These are phyloP conservation scores for Neonectria sp. DNA, from an alignment of 2,329 filamentous ascomycete genomes.

Conservation along the genomic window DNA sequence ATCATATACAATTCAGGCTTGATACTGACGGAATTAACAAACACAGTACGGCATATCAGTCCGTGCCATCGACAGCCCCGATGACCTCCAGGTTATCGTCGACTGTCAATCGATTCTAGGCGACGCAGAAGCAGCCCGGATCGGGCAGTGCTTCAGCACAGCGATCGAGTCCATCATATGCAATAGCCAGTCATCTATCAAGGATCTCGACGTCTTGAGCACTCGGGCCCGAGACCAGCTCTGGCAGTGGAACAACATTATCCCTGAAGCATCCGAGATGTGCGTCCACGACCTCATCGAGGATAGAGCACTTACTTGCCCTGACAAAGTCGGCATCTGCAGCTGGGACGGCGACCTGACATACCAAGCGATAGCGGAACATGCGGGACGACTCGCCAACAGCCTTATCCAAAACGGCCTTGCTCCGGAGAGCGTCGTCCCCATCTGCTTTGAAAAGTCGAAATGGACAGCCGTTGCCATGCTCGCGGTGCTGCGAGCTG, in stretches of 20 bases:
- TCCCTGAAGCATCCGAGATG: conserved; percentile 33
- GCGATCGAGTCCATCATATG: too few relatives aligned
- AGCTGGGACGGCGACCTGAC: conserved; percentile 52
- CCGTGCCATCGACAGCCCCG: too few relatives aligned
- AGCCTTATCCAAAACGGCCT: conserved; percentile 51
- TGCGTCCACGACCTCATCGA: conserved; percentile 36
- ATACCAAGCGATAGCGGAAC: conserved; percentile 56
- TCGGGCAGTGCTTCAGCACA: too few relatives aligned
- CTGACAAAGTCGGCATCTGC: conserved; percentile 35
- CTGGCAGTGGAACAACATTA: conserved; percentile 26
- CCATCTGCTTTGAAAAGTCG: conserved; percentile 44
- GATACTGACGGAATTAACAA: too few relatives aligned
- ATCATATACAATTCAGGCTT: too few relatives aligned
- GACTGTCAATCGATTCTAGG: too few relatives aligned
- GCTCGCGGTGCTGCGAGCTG: conserved; percentile 43
- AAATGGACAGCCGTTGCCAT: conserved; percentile 39
- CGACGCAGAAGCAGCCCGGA: too few relatives aligned
- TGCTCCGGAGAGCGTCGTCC: conserved; percentile 38
- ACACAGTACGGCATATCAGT: too few relatives aligned
- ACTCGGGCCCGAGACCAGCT: conserved; percentile 1
- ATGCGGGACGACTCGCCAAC: conserved; percentile 56
- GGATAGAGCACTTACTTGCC: conserved; percentile 24
- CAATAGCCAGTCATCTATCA: too few relatives aligned
- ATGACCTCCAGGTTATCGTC: too few relatives aligned
- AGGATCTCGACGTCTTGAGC: too few relatives aligned